These are phyloP conservation scores for Proliferodiscus dingleyae DNA, from an alignment of 2,329 filamentous ascomycete genomes.

Conservation along the genomic window DNA sequence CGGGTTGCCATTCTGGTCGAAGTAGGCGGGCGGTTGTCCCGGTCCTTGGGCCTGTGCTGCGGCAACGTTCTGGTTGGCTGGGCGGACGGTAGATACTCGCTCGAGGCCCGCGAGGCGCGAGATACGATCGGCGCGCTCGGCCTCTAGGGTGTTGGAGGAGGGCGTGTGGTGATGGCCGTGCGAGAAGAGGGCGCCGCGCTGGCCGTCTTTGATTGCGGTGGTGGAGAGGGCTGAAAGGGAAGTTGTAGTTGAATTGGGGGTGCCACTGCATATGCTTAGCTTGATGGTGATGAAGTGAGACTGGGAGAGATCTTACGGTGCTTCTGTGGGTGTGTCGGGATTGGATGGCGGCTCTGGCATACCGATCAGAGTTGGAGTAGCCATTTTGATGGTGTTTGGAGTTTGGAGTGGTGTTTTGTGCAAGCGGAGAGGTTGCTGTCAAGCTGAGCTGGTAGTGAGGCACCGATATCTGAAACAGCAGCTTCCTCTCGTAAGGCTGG, in stretches of 20 bases:
- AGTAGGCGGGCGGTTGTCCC: conserved; percentile 76
- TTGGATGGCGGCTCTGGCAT: conserved; percentile 78
- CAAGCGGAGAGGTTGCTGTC: not conserved
- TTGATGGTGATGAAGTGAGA: conserved; percentile 11
- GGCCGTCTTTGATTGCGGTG: conserved; percentile 93
- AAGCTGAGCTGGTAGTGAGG: not conserved
- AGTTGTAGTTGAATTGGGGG: conserved; percentile 86
- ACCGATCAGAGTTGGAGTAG: conserved; percentile 64
- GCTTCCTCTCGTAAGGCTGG: too few species aligned
- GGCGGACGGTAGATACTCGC: conserved; percentile 71
- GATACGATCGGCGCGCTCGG: conserved; percentile 90
- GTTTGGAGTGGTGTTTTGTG: not conserved
- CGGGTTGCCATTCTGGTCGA: conserved; percentile 69
- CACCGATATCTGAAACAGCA: not conserved
- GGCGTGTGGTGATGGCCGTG: conserved; percentile 53
- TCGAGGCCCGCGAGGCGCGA: conserved; percentile 91
- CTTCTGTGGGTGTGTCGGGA: conserved; percentile 81
- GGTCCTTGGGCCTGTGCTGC: conserved; percentile 32
- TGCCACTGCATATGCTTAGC: conserved; percentile 56
- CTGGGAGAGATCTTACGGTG: conserved; percentile 61
- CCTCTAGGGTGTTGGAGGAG: conserved; percentile 73
- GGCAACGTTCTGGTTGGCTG: conserved; percentile 28
- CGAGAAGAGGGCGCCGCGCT: conserved; percentile 72
- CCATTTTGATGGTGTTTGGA: conserved; percentile 14
- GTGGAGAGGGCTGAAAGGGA: conserved; percentile 89